Evolutionary conservation across 371 early-diverging fungal species (phyloP).

Genomic region (Rhizopus delemar): DNA sequence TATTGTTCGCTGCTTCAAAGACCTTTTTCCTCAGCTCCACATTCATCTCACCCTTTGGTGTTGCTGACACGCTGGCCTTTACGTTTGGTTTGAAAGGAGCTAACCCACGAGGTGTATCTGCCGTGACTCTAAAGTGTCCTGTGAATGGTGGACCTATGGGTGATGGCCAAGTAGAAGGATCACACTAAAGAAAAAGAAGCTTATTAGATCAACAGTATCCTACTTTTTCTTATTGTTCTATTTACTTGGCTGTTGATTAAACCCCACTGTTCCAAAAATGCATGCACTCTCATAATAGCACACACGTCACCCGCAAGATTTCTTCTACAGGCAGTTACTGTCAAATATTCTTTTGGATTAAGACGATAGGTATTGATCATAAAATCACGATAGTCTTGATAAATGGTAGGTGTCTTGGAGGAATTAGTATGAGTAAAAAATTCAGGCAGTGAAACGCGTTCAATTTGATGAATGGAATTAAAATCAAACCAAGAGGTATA

Average conservation of each 20-base stretch:
- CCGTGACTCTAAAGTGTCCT: constrained; percentile 93
- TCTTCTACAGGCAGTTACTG: constrained; percentile 94
- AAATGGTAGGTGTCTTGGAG: constrained; percentile 89
- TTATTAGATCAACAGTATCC: not conserved
- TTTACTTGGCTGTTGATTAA: constrained; percentile 96
- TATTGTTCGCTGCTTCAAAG: constrained; percentile 46
- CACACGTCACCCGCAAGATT: constrained; percentile 97
- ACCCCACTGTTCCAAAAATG: constrained; percentile 99
- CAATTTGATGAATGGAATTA: constrained; percentile 85
- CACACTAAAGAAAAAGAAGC: constrained; percentile 60
- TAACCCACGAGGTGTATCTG: constrained; percentile 93
- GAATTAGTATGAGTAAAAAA: constrained; percentile 91
- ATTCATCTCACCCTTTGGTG: constrained; percentile 26
- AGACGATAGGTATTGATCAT: constrained; percentile 97
- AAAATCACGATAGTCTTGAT: constrained; percentile 96
- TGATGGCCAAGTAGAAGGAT: constrained; percentile 92
- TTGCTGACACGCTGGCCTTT: constrained; percentile 19
- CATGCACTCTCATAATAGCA: constrained; percentile 95
- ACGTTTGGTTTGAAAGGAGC: constrained; percentile 79
- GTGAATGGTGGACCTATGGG: constrained; percentile 91
- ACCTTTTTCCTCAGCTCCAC: constrained; percentile 60
- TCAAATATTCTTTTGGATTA: constrained; percentile 93
- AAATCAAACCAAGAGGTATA: constrained; percentile 96
- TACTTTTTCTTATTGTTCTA: not conserved
- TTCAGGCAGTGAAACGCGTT: constrained; percentile 90